Evolutionary conservation across 805 yeast genomes (phyloP).

Genomic region (Candida coquimbonensis): DNA sequence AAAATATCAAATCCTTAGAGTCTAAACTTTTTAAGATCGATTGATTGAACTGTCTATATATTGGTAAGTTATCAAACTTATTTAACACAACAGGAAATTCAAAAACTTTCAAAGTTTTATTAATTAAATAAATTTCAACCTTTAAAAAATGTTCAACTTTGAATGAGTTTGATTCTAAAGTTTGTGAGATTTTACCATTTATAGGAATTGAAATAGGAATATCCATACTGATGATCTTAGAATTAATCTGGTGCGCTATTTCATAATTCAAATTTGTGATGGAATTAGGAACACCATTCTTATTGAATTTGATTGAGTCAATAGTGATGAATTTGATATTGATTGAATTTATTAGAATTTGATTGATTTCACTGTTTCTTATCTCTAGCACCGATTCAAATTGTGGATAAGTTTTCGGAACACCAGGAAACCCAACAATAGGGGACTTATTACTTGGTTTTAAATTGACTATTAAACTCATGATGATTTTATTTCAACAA

Average conservation of each 20-base stretch:
- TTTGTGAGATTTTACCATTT: conserved; percentile 45
- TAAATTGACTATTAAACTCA: conserved; percentile 24
- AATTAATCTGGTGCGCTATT: conserved; percentile 29
- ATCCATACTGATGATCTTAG: conserved; percentile 46
- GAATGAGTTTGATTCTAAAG: conserved; percentile 41
- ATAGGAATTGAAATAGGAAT: conserved; percentile 52
- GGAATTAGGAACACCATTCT: conserved; percentile 28
- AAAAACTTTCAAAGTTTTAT: conserved; percentile 10
- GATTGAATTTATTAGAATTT: conserved; percentile 41
- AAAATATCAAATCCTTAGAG: conserved; percentile 43
- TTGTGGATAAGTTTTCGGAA: conserved; percentile 53
- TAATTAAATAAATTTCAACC: conserved; percentile 21
- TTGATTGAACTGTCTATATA: conserved; percentile 48
- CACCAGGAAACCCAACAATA: conserved; percentile 64
- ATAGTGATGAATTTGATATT: conserved; percentile 42
- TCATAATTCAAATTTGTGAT: conserved; percentile 25
- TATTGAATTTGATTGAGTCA: conserved; percentile 41
- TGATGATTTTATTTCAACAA: conserved; percentile 3
- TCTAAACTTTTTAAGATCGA: conserved; percentile 36
- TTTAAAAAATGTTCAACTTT: conserved; percentile 40
- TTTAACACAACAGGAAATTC: conserved; percentile 48
- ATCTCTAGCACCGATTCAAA: conserved; percentile 50
- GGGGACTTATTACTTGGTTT: conserved; percentile 47
- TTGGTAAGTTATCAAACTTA: conserved; percentile 49
- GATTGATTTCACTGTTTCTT: conserved; percentile 33